Conservation (phyloP, 2,329 filamentous ascomycete genomes). For the Corinectria fuckeliana region DNA sequence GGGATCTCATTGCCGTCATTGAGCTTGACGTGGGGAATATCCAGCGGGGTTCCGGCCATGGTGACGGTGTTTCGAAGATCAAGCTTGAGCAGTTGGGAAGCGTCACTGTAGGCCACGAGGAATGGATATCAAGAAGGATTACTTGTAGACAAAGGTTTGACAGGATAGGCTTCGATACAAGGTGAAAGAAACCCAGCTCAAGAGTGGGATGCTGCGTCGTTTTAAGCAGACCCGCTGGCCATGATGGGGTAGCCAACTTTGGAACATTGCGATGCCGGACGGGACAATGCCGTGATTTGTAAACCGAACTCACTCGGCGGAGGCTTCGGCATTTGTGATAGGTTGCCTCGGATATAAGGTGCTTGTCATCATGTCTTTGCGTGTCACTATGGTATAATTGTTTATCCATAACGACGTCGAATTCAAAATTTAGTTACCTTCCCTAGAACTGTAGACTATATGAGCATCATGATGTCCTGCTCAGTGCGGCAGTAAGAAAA, state of each 20-base stretch:
- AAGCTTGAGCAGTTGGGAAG: neutral
- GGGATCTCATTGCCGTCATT: conserved; percentile 78
- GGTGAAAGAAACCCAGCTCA: neutral
- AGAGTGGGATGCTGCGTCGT: conserved; percentile 15
- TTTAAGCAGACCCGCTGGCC: conserved; percentile 8
- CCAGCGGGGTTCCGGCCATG: conserved; percentile 19
- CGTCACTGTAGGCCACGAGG: neutral
- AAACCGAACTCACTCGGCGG: conserved; percentile 3
- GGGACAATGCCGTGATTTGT: conserved; percentile 30
- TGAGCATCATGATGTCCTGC: neutral
- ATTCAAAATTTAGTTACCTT: no score
- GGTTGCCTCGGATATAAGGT: neutral
- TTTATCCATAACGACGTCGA: no score
- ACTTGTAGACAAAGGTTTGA: neutral
- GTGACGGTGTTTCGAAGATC: conserved; percentile 8
- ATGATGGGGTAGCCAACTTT: neutral
- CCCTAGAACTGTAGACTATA: no score
- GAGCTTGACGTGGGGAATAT: conserved; percentile 68
- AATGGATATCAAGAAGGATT: neutral
- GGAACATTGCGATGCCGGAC: conserved; percentile 22
- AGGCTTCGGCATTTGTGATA: neutral
- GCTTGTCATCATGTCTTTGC: neutral
- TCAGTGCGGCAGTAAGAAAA: neutral
- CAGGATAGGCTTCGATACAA: neutral
- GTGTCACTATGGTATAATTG: neutral